Conservation (phyloP, 106 monocot species). For the Dioscorea alata region DNA sequence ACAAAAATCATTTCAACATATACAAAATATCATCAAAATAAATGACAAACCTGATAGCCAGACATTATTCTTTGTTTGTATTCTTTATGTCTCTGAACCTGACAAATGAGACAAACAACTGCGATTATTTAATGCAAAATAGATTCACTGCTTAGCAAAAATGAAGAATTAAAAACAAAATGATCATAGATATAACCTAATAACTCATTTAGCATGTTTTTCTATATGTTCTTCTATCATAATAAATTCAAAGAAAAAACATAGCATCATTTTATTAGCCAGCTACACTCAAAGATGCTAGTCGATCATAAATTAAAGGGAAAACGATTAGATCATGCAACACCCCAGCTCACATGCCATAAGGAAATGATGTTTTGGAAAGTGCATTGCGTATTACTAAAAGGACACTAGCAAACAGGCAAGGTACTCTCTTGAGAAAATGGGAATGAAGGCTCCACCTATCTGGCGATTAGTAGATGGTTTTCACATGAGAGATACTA, state of each 20-base stretch:
- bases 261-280: background rate
- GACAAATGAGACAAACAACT: constrained; percentile 8
- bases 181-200: background rate
- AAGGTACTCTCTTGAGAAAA: no score
- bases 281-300: background rate
- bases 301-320: background rate
- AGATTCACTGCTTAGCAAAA: background rate
- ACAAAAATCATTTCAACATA: background rate
- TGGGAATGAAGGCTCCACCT: no score
- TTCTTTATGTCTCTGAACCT: constrained; percentile 80
- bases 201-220: background rate
- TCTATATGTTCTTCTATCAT: background rate
- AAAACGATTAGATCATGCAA: no score
- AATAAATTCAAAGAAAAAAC: background rate
- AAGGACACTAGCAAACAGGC: no score
- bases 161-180: background rate
- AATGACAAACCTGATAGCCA: constrained; percentile 61
- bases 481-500: no score
- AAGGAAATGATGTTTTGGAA: no score
- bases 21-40: background rate
- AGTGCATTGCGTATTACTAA: no score
- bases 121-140: background rate
- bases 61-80: constrained; percentile 69
- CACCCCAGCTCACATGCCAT: no score
- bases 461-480: no score